phyloP scores from a whole-genome alignment of 192 early-diverging fungal genomes.

The Backusella parvicylindrica region DNA sequence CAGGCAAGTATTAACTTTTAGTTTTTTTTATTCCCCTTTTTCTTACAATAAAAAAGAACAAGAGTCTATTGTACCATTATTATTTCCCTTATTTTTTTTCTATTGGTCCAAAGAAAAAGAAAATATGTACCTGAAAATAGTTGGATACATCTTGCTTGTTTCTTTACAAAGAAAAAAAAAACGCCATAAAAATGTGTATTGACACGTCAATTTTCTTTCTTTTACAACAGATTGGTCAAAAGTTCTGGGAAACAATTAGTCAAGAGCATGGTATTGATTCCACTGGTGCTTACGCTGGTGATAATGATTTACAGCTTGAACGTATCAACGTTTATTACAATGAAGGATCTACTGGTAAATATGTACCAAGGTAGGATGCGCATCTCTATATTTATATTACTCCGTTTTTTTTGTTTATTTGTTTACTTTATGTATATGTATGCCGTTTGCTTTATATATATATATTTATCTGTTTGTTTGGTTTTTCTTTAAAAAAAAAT shows the following conservation, averaged over 20 bases:
- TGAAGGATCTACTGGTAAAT: slow-evolving; percentile 64
- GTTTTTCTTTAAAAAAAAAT: neutral
- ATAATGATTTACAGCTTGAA: slow-evolving; percentile 69
- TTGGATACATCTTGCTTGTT: neutral
- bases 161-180: neutral
- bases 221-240: slow-evolving; percentile 64
- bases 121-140: neutral
- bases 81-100: neutral
- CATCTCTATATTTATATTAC: neutral
- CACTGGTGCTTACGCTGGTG: slow-evolving; percentile 56
- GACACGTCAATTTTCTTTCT: neutral
- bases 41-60: neutral
- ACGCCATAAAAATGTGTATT: neutral
- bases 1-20: slow-evolving; percentile 18
- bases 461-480: neutral
- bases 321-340: slow-evolving; percentile 85
- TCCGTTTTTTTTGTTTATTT: neutral
- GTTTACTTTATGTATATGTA: neutral
- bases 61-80: neutral
- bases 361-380: slow-evolving; percentile 56
- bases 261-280: slow-evolving; percentile 78
- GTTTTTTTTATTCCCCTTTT: neutral
- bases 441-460: neutral
- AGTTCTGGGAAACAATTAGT: slow-evolving; percentile 86
- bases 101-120: neutral